Evolutionary conservation across 768 basidiomycete genomes (phyloP), one percentile per base, ranked within the genome.

Genomic region (Trametes villosa): DNA sequence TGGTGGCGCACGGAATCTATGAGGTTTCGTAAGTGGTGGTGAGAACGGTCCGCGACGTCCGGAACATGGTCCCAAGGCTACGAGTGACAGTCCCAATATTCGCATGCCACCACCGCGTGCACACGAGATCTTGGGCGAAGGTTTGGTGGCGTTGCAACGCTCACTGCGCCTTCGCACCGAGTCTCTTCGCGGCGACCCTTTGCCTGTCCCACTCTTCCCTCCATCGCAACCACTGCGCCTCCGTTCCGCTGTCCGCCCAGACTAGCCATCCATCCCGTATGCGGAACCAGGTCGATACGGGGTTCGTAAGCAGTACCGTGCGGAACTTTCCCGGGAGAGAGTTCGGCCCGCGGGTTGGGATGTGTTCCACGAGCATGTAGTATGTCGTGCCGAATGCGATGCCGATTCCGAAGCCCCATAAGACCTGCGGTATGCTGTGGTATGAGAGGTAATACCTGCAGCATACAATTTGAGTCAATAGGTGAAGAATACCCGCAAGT

Each of bases 231-330:
- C 90, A 94, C 63, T 91, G 90, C 22, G 67, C 75, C 70, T 89
- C 89, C 26, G 82, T 79, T 3, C 92, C 92, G n/a, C 87, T 88
- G 70, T 94, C 92, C 4, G 77, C 66, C 88, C 90, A 94, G 1
- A 92, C 76, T 12, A 79, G 82, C 92, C 92, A 94, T 7, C 92
- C 90, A 68, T 94, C 92, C 48, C 90, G 81, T 42, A 94, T 75
- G 48, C 85, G 82, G 33, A 90, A 70, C 89, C 89, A 94, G 0
- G 71, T 75, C 6, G 79, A 80, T 20, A 91, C 31, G 5, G 85
- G 82, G 64, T 89, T 86, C 1, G 66, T 66, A 31, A 94, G 69
- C n/a, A 88, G 54, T 42, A 73, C 76, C 5, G 72, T 62, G 45
- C 87, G 85, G 3, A 76, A 60, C 49, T 71, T 69, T 15, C 87